Evolutionary conservation across 1,284 basidiomycete genomes (phyloP), one percentile per base, ranked within the genome.

Genomic region (Ceratobasidium theobromae): DNA sequence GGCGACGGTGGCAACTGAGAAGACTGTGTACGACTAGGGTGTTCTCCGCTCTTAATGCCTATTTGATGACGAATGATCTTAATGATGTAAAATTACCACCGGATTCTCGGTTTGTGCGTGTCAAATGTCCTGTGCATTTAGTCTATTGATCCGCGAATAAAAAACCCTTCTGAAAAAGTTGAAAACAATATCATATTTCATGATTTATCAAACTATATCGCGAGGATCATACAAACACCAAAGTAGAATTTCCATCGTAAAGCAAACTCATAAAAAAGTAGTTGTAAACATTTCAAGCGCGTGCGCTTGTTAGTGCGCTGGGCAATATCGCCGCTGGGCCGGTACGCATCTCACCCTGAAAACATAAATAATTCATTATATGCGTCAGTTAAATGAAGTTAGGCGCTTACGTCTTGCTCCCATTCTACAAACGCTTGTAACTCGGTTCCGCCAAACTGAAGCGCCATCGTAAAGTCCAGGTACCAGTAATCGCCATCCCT

Each of bases 391-490:
- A 8, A 33, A 23, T 16, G 4, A 25, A 33, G 14, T 16, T 18
- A 60, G 3, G 25, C 32, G 52, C 54, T 57, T 25, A 67, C 66
- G 21, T 64, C 41, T 21, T 68, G 62, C 32, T 53, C 53, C 67
- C 67, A 68, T 49, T 65, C 67, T 21, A 68, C 48, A 48, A 64
- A 68, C 25, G 67, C 67, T 21, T 65, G 51, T 18, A 68, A 41
- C 35, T 68, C 67, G 32, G 62, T 65, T 2, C 62, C 67, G 21
- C 67, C 67, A 48, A 68, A 68, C 53, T 65, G 49, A 28, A 68
- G 43, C 21, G 49, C 62, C 38, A 68, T 58, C 9, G 49, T 54
- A 53, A 68, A 68, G 53, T 65, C 53, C 21, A 67, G 57, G 33
- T 52, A 49, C 11, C 40, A 67, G 43, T 58, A 67, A 25, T 53